Evolutionary conservation across 805 yeast species (phyloP), one percentile per base, ranked within the genome.

Genomic region (Monosporozyma unispora): DNA sequence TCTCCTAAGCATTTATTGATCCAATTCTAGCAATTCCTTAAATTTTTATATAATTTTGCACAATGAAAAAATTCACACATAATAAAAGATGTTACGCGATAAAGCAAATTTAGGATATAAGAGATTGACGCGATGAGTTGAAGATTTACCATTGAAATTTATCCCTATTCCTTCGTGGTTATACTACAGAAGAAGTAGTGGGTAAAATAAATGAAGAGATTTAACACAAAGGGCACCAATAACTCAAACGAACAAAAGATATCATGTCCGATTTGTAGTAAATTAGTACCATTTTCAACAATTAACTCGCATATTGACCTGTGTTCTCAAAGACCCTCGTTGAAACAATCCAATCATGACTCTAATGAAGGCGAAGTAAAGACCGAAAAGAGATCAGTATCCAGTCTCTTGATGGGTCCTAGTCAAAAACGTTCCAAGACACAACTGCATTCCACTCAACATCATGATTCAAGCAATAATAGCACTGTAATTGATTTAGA

Each of bases 241-340:
- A 16, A 25, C 6, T n/a, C n/a, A 16, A 29, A 19, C 3, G 52
- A 51, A 9, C 64, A 57, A 28, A 61, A 63, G 22, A 60, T 64
- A 14, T 50, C 61, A 27, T 66, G 70, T 41, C 70, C 70, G 4
- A 49, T 65, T 21, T 66, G 70, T 45, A 51, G 52, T 22, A 54
- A 52, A 43, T 56, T 55, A 39, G 57, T 65, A n/a, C 44, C 55
- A 5, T 64, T 57, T 42, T 48, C 55, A 4, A 42, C 47, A 11
- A 62, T 66, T 25, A 66, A 65, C 48, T 45, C 50, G 8, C 70
- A 66, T 58, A 46, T 66, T 39, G 69, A 66, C 50, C 46, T 39
- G 8, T 64, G 68, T 44, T 48, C 64, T 12, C 35, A 46, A 6
- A 51, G 35, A 39, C n/a, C 27, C 9, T n/a, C 23, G 10, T 14